Evolutionary conservation across 768 basidiomycete genomes (phyloP), one percentile per base, ranked within the genome.

Genomic region (Lactifluus volemus): DNA sequence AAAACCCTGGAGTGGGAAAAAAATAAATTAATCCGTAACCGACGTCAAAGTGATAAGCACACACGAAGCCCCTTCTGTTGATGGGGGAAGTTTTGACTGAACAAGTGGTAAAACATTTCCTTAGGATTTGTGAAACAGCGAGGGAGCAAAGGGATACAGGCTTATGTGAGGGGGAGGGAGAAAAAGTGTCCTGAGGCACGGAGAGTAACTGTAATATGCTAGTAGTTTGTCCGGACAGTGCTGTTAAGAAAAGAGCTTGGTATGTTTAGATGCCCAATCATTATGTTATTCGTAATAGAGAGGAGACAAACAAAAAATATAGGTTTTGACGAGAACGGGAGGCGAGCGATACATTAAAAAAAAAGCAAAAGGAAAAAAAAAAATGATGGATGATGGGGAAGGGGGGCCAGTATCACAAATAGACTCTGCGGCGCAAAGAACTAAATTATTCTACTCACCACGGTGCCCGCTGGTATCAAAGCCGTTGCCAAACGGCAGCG

Each of bases 241-340:
- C 61, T 63, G 32, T 25, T 53, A 34, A 34, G 25, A 32, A 58
- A 47, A 53, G 39, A 53, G 25, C 25, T n/a, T 49, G 52, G 56
- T 53, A 58, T 58, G 47, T 53, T 29, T 49, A 63, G 61, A 63
- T 63, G 52, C 48, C 56, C 30, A 25, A 49, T 42, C 34, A 58
- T 63, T 63, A 62, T 14, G 38, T 62, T 34, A 6, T 58, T 58
- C 57, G 57, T 63, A 63, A 34, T 58, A 58, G 47, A 41, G 25
- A 38, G 34, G 34, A 36, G 34, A 36, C 25, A 25, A 25, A 25
- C 1, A 25, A 25, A 9, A 34, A 34, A 56, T 25, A 32, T 57
- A 58, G 50, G 38, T 19, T 25, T 25, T 25, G 25, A 25, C 25
- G 25, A 25, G 4, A 36, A 38, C 15, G 42, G 39, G 42, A 14